phyloP scores from a whole-genome alignment of 306 rosid genomes.

The Begonia loranthoides region DNA sequence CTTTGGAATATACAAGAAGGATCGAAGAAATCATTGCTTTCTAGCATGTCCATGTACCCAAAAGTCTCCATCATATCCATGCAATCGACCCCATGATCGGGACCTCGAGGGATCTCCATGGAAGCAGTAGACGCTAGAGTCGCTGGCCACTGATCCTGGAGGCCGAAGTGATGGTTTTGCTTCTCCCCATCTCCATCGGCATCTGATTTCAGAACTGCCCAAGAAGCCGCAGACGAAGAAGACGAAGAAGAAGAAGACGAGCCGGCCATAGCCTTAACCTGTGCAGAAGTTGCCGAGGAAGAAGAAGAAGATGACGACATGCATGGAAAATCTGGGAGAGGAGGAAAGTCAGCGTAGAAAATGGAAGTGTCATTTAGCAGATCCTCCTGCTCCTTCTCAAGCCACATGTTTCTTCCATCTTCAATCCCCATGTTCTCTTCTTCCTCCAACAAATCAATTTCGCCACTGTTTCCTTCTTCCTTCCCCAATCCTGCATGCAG shows the following conservation, averaged over 20 bases:
- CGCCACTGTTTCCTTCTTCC: conserved; percentile 11
- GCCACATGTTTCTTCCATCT: conserved; percentile 2
- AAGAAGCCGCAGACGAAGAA: conserved; percentile 47
- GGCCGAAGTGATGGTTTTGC: not conserved
- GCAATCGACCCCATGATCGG: conserved; percentile 21
- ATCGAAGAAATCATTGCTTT: conserved; percentile 45
- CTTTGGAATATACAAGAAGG: conserved; percentile 41
- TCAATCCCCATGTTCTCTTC: not conserved
- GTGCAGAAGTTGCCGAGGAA: conserved; percentile 14
- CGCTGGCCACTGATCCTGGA: not conserved
- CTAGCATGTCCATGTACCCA: conserved; percentile 72
- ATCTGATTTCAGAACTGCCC: conserved; percentile 56
- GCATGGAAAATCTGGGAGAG: conserved; percentile 81
- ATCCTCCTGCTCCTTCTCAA: not conserved
- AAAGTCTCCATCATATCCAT: conserved; percentile 56
- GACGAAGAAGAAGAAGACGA: conserved; percentile 28
- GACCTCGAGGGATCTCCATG: conserved; percentile 30
- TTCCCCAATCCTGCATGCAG: conserved; percentile 41
- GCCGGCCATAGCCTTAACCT: conserved; percentile 24
- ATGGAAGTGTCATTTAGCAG: conserved; percentile 24
- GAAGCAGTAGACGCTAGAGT: conserved; percentile 50
- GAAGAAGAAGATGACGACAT: conserved; percentile 69
- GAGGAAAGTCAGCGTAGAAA: conserved; percentile 68
- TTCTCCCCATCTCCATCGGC: conserved; percentile 27
- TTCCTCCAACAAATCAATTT: not conserved